Percentiles rank a stretch among this genome's conserved stretches.
Conservation (phyloP, 2,329 filamentous ascomycete genomes). For the Nothomitra cinnamomea region DNA sequence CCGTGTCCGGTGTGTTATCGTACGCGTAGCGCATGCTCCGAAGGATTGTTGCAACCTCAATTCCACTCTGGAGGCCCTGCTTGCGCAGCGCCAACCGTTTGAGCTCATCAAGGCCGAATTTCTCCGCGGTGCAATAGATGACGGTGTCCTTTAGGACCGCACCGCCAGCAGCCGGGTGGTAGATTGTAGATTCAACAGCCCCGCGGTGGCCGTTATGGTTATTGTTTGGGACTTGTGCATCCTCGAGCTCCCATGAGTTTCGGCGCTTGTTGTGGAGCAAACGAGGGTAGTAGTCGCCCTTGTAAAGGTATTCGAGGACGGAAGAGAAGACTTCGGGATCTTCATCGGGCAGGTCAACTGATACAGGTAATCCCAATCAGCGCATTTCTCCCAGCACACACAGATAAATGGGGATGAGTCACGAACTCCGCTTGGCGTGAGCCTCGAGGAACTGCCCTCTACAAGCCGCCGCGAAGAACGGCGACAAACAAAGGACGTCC, state of each 20-base stretch:
- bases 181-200: slow-evolving; percentile 59
- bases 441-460: slow-evolving; percentile 55
- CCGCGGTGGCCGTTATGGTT: slow-evolving; percentile 41
- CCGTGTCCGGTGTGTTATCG: slow-evolving; percentile 81
- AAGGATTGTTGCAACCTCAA: slow-evolving; percentile 82
- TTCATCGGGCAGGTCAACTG: slow-evolving; percentile 54
- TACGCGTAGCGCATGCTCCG: slow-evolving; percentile 90
- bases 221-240: slow-evolving; percentile 37
- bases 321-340: slow-evolving; percentile 88
- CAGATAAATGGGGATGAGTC: background rate
- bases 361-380: slow-evolving; percentile 22
- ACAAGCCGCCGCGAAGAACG: slow-evolving; percentile 62
- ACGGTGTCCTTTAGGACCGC: slow-evolving; percentile 80
- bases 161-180: slow-evolving; percentile 55
- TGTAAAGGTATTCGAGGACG: slow-evolving; percentile 92
- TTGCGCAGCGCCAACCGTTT: slow-evolving; percentile 84
- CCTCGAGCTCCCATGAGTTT: slow-evolving; percentile 82
- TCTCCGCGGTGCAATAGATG: slow-evolving; percentile 83
- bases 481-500: slow-evolving; percentile 72
- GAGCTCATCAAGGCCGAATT: slow-evolving; percentile 81
- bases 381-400: background rate
- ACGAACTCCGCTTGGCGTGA: slow-evolving; percentile 36
- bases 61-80: slow-evolving; percentile 83
- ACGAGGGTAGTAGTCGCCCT: slow-evolving; percentile 82
- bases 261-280: slow-evolving; percentile 73